phyloP scores from a whole-genome alignment of 225 moss, liverwort and hornwort genomes.

The Polytrichum commune region DNA sequence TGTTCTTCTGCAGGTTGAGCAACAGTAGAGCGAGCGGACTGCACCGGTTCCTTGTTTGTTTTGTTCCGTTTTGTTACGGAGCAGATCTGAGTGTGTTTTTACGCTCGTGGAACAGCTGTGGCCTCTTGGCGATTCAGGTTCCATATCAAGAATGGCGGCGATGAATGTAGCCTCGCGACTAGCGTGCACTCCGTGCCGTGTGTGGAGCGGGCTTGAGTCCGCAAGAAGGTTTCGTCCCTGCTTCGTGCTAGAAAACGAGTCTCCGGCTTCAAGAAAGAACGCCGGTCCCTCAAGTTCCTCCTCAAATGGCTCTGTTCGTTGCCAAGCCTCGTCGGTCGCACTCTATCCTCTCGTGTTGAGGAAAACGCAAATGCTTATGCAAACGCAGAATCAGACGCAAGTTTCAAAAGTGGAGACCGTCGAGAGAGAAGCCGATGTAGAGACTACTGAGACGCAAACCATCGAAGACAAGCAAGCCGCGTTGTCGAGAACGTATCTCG shows the following conservation, averaged over 20 bases:
- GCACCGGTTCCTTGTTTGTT: too few species aligned
- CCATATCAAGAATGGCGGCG: too few species aligned
- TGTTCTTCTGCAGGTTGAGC: too few species aligned
- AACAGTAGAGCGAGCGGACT: too few species aligned
- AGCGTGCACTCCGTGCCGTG: not conserved
- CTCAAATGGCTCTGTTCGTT: not conserved
- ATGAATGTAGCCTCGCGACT: too few species aligned
- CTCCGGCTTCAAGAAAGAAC: not conserved
- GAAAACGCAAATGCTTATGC: not conserved
- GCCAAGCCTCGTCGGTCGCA: slow-evolving; percentile 1
- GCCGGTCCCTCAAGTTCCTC: not conserved
- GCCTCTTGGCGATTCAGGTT: too few species aligned
- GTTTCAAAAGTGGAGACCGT: not conserved
- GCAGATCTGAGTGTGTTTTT: too few species aligned
- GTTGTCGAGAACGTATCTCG: not conserved
- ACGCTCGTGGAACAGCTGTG: too few species aligned
- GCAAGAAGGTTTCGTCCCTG: not conserved
- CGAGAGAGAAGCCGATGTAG: not conserved
- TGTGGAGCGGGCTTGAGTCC: not conserved
- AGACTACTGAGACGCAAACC: not conserved
- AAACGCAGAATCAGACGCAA: not conserved
- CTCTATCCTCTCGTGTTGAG: not conserved
- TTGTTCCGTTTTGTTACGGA: too few species aligned
- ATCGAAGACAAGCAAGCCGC: not conserved
- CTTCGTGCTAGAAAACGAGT: not conserved